These are phyloP conservation scores for Luvunga scandens DNA, from an alignment of 345 rosid genomes.

Conservation along the genomic window DNA sequence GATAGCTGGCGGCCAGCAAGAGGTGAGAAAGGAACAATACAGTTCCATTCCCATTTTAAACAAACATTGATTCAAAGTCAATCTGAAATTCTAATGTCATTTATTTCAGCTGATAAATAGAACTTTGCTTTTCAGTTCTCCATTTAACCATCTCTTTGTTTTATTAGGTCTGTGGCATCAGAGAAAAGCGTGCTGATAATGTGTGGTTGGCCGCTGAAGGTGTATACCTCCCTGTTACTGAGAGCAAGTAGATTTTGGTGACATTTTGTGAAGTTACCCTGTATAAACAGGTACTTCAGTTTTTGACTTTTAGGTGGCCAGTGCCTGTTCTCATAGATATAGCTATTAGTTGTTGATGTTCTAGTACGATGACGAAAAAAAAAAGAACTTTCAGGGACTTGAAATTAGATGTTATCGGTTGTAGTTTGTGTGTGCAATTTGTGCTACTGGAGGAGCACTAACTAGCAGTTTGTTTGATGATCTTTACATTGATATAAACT, in stretches of 20 bases:
- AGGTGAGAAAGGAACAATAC: slow-evolving; percentile 45
- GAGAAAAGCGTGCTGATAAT: slow-evolving; percentile 83
- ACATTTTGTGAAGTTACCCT: not conserved
- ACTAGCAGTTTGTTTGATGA: not conserved
- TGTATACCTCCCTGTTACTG: slow-evolving; percentile 75
- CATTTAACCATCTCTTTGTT: not conserved
- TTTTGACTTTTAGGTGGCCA: slow-evolving; percentile 33
- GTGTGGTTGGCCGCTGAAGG: slow-evolving; percentile 99
- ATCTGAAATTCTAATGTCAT: not conserved
- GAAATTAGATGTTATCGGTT: slow-evolving; percentile 1
- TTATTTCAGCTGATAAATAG: not conserved
- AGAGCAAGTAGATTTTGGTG: slow-evolving; percentile 40
- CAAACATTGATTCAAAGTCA: not conserved
- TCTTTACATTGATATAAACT: not conserved
- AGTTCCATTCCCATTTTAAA: not conserved
- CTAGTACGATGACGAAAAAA: not conserved
- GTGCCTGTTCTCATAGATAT: slow-evolving; percentile 23
- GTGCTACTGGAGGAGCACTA: not conserved
- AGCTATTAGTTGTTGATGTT: slow-evolving; percentile 15
- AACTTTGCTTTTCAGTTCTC: not conserved
- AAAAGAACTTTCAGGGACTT: slow-evolving; percentile 6
- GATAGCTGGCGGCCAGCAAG: slow-evolving; percentile 99
- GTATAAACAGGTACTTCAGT: slow-evolving; percentile 35
- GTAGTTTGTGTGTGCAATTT: not conserved
- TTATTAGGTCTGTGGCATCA: slow-evolving; percentile 77